A percentile compares a stretch with the other conserved stretches of the same genome.
Conservation (phyloP, 345 rosid species). For the Triadica sebifera region DNA sequence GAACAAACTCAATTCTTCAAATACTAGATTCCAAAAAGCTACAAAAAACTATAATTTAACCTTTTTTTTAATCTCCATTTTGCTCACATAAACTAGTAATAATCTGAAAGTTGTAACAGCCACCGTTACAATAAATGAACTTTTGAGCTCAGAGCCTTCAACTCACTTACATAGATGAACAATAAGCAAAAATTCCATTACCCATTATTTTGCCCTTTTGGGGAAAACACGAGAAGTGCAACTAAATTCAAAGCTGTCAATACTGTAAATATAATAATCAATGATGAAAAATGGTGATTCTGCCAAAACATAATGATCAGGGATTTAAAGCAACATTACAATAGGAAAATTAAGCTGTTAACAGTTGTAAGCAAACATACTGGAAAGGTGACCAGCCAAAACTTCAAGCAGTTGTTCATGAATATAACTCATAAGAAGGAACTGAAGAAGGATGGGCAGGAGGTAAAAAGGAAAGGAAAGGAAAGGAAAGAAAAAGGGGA, state of each 20-base stretch:
- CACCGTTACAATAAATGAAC: slow-evolving; percentile 1
- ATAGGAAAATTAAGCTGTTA: neutral
- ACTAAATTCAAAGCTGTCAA: neutral
- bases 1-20: slow-evolving; percentile 4
- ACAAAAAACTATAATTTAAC: neutral
- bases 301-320: neutral
- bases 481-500: neutral
- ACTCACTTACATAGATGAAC: slow-evolving; percentile 6
- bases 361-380: neutral
- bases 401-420: neutral
- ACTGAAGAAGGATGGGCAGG: neutral
- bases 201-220: too few species aligned
- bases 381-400: neutral
- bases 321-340: neutral
- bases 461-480: neutral
- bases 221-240: neutral
- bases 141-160: neutral
- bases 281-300: neutral
- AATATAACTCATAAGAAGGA: neutral
- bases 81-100: neutral
- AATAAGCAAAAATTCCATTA: slow-evolving; percentile 6
- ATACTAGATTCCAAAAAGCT: neutral
- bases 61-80: neutral
- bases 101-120: neutral
- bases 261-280: neutral